Evolutionary conservation across 2,329 filamentous ascomycete genomes (phyloP).

Genomic region (Ambrosiella xylebori): DNA sequence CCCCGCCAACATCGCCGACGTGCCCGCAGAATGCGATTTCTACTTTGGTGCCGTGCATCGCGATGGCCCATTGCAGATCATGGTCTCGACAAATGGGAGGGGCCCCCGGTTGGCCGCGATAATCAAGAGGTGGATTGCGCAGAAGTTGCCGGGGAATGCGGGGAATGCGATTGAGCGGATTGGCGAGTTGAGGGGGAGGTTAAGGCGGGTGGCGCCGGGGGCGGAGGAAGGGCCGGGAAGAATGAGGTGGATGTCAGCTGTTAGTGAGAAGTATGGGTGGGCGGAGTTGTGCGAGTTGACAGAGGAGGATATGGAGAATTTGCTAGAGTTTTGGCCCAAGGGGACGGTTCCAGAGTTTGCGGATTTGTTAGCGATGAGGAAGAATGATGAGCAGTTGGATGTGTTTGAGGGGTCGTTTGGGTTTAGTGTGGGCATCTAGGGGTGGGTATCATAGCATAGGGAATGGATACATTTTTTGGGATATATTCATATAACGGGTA

Average conservation of each 20-base stretch:
- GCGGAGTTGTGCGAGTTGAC: slow-evolving; percentile 71
- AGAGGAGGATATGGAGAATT: slow-evolving; percentile 65
- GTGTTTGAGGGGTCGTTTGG: slow-evolving; percentile 43
- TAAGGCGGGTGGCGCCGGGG: slow-evolving; percentile 59
- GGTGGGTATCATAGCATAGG: background rate
- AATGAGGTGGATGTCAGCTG: slow-evolving; percentile 90
- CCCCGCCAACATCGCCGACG: slow-evolving; percentile 89
- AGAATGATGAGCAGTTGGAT: slow-evolving; percentile 29
- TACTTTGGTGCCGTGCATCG: slow-evolving; percentile 95
- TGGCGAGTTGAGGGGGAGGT: slow-evolving; percentile 58
- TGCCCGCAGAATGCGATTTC: slow-evolving; percentile 92
- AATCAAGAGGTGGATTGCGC: slow-evolving; percentile 67
- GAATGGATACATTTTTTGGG: background rate
- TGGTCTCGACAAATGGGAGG: slow-evolving; percentile 97
- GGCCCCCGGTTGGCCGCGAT: slow-evolving; percentile 80
- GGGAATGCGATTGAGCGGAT: slow-evolving; percentile 77
- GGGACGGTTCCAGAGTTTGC: slow-evolving; percentile 39
- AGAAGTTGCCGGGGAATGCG: slow-evolving; percentile 55
- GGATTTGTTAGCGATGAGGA: slow-evolving; percentile 36
- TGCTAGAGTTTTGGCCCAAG: slow-evolving; percentile 57
- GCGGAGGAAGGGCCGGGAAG: slow-evolving; percentile 62
- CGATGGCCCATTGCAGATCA: slow-evolving; percentile 88
- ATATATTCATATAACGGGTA: background rate
- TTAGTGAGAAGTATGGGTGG: slow-evolving; percentile 74
- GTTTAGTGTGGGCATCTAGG: slow-evolving; percentile 32